phyloP scores from a whole-genome alignment of 192 early-diverging fungal species.

The Coemansia sp. region DNA sequence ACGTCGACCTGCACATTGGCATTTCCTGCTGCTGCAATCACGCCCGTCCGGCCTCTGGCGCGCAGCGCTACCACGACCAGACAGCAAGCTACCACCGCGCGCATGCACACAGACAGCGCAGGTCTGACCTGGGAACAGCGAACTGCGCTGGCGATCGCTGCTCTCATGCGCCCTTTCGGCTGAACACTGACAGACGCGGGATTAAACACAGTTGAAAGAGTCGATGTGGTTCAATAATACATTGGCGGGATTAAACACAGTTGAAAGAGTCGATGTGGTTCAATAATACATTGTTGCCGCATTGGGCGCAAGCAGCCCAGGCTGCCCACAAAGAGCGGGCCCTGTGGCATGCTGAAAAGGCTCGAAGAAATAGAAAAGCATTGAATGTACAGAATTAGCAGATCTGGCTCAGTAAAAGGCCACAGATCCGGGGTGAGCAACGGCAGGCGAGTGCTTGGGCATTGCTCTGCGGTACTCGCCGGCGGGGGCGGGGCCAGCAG shows the following conservation, averaged over 20 bases:
- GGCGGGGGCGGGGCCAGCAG: conserved; percentile 12
- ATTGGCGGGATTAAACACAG: conserved; percentile 6
- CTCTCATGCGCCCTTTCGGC: conserved; percentile 7
- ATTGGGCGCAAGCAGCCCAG: neutral
- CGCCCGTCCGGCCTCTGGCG: neutral
- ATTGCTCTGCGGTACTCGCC: conserved; percentile 10
- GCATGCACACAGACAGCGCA: neutral
- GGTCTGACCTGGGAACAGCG: conserved; percentile 9
- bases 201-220: neutral
- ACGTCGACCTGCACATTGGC: neutral
- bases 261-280: neutral
- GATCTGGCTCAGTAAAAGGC: conserved; percentile 31
- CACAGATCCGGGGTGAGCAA: conserved; percentile 29
- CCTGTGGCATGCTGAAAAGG: neutral
- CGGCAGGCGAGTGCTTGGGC: conserved; percentile 37
- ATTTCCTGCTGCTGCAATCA: neutral
- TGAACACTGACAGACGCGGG: conserved; percentile 5
- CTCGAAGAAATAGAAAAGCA: neutral
- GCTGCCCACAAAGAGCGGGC: neutral
- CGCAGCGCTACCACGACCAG: neutral
- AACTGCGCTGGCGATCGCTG: conserved; percentile 10
- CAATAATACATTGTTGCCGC: conserved; percentile 10
- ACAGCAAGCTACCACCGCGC: neutral
- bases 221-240: conserved; percentile 7
- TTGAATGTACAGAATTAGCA: conserved; percentile 17